Evolutionary conservation across 495 filamentous ascomycete species (phyloP), one percentile per base, ranked within the genome.

Genomic region (Evernia prunastri): DNA sequence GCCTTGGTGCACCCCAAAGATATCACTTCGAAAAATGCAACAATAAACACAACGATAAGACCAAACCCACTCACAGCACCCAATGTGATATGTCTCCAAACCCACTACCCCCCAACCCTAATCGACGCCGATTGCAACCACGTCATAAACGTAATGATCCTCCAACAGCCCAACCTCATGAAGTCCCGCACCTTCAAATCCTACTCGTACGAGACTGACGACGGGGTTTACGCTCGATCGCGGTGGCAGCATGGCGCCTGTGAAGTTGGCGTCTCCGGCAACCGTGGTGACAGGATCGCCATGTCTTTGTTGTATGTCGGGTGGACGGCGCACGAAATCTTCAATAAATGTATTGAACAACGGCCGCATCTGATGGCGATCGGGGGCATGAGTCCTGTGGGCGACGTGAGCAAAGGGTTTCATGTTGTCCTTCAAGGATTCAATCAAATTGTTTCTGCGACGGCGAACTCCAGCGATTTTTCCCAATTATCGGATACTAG

Each of bases 271-370:
- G 49, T 53, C 49, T 8, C 4, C 4, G 13, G 25, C 3, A 4
- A 0, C 2, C 2, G 8, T 13, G 4, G 6, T 6, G 4, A 1
- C 3, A 18, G 15, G n/a, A n/a, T n/a, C n/a, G n/a, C 12, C 49
- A 31, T 25, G 1, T 29, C 27, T 29, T 31, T 53, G 5, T 3
- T 53, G 13, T 25, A 53, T 3, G 27, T 53, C 7, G 49, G 25
- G 29, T 4, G 15, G 7, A 18, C 15, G 7, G 49, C 27, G 27
- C 10, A 17, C 27, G 17, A 53, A 2, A 53, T 53, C 25, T 1
- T 53, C 7, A 6, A 0, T 4, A 8, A 53, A 27, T 53, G 49
- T 18, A 27, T 53, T 8, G 10, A n/a, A n/a, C n/a, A n/a, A n/a
- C n/a, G n/a, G n/a, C n/a, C n/a, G n/a, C n/a, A n/a, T n/a, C 2